Base-by-base conservation (phyloP, 495 filamentous ascomycete genomes). In the Aspergillus heteromorphus region DNA sequence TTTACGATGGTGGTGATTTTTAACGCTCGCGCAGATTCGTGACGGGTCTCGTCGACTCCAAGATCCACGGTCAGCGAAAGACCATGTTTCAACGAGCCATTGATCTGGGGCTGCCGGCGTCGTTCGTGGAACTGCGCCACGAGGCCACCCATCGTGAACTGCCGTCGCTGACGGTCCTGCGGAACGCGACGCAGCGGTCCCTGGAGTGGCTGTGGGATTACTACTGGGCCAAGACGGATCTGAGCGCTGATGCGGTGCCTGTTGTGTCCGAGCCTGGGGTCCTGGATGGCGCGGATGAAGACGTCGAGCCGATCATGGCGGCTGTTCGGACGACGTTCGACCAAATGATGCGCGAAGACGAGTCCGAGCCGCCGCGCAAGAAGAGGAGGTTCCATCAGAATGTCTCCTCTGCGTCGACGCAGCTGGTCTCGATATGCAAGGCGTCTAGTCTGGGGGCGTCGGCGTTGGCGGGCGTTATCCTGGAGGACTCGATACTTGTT, bases 71-170 rank as follows among this genome's bases (percentile, higher is more conserved):
- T 49, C 75, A 77, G 40, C 82, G 83, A 53, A 77, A 82, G 63
- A 85, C 85, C 63, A 96, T 97, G 92, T 91, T 90, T 66, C 77
- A 83, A 27, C 77, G 91, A 10, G 92, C 92, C 1, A 78, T 81
- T 59, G 83, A 83, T 48, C 77, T 93, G 16, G 87, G 84, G 0
- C 75, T 97, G 18, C 90, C 92, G 4, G 83, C 85, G 7, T 84
- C 87, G 0, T 93, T 96, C 66, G 91, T 97, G 31, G 91, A 96
- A 71, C 73, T 96, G 48, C 79, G 92, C 16, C 92, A 97, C 63
- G 86, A 93, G 66, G 88, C 88, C 29, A 93, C 90, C 34, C 92
- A 97, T 67, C 87, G 91, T 57, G 87, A 90, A 61, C 71, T 96
- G 50, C 92, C 92, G 0, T 82, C 83, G 0, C 71, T 97, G 48